Evolutionary conservation across 371 early-diverging fungal species (phyloP).

Genomic region (Mortierella polycephala): DNA sequence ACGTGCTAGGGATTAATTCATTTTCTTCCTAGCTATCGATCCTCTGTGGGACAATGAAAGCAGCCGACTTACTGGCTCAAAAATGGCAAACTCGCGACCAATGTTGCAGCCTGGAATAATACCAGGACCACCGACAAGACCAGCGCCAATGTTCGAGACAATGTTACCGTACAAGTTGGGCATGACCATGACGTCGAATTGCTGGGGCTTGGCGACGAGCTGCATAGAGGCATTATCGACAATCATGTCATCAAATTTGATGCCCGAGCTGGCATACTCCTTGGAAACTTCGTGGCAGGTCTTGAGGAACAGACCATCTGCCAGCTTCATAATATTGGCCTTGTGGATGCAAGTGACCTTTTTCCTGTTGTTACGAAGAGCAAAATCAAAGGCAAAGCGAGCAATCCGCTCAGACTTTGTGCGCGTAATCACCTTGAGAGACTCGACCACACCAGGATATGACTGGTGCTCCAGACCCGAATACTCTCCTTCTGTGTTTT

Average conservation of each 20-base stretch:
- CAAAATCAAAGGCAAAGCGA: conserved; percentile 96
- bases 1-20: not conserved
- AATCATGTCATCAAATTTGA: conserved; percentile 95
- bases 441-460: conserved; percentile 96
- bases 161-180: conserved; percentile 98
- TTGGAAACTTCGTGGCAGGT: conserved; percentile 92
- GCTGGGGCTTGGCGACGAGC: conserved; percentile 91
- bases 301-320: conserved; percentile 94
- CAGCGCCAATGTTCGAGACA: conserved; percentile 93
- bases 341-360: conserved; percentile 97
- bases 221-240: conserved; percentile 98
- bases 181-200: conserved; percentile 97
- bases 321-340: conserved; percentile 98
- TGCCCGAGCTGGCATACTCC: conserved; percentile 84
- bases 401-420: conserved; percentile 96
- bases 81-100: conserved; percentile 94
- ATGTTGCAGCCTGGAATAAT: conserved; percentile 95
- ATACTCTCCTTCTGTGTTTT: conserved; percentile 98
- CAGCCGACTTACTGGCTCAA: conserved; percentile 65
- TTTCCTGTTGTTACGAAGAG: conserved; percentile 92
- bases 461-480: conserved; percentile 96
- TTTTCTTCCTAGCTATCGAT: not conserved
- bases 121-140: conserved; percentile 68
- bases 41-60: not conserved
- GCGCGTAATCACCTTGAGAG: conserved; percentile 92